Evolutionary conservation across 2,329 filamentous ascomycete genomes (phyloP).

Genomic region (Neocatenulostroma microsporum): DNA sequence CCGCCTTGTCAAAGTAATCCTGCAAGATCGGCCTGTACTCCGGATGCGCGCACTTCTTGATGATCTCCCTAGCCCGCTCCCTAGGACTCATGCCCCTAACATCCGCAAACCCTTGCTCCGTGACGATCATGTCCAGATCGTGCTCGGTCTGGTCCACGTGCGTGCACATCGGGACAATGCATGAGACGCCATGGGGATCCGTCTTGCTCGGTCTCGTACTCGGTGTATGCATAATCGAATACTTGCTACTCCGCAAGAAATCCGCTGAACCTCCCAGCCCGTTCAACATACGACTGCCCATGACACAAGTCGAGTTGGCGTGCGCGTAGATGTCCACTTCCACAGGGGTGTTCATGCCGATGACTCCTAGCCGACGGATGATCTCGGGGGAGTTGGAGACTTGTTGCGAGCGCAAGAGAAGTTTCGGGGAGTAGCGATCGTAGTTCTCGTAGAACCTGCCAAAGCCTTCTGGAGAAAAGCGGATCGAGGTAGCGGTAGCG

Average conservation of each 20-base stretch:
- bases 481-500: conserved; percentile 80
- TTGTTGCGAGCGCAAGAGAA: conserved; percentile 78
- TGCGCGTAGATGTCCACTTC: conserved; percentile 94
- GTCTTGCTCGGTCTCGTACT: conserved; percentile 71
- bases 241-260: conserved; percentile 70
- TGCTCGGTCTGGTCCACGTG: conserved; percentile 92
- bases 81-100: conserved; percentile 72
- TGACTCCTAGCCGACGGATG: conserved; percentile 76
- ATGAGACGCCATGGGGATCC: conserved; percentile 72
- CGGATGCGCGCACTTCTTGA: conserved; percentile 78
- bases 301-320: conserved; percentile 83
- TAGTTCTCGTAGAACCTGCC: conserved; percentile 83
- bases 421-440: conserved; percentile 70
- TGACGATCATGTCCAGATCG: conserved; percentile 84
- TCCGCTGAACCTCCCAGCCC: conserved; percentile 75
- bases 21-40: conserved; percentile 74
- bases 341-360: conserved; percentile 92
- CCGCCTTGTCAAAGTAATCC: conserved; percentile 78
- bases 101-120: conserved; percentile 69
- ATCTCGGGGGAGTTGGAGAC: conserved; percentile 87
- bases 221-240: conserved; percentile 91
- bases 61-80: conserved; percentile 76
- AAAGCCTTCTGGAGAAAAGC: conserved; percentile 86
- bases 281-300: conserved; percentile 82
- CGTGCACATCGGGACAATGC: conserved; percentile 90